These are phyloP conservation scores for Morella rubra DNA, from an alignment of 306 rosid species.

Conservation along the genomic window DNA sequence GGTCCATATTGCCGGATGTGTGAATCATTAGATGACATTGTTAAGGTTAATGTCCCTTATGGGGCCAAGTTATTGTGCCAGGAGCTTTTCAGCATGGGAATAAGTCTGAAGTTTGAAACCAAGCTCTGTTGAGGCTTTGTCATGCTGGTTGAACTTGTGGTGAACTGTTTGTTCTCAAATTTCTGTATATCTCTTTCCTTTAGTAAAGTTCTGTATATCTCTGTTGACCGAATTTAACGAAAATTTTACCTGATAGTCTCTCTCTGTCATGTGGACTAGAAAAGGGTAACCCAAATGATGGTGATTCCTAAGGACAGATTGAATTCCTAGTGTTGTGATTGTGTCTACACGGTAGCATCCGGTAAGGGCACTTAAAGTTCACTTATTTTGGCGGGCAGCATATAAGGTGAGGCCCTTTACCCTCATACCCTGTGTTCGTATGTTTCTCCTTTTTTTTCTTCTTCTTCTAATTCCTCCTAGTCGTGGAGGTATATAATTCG, in stretches of 20 bases:
- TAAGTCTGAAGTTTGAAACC: constrained; percentile 76
- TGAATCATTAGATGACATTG: constrained; percentile 70
- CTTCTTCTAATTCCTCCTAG: too few species aligned
- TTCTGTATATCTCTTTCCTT: neutral
- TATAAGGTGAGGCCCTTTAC: neutral
- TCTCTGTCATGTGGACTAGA: neutral
- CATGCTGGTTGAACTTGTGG: neutral
- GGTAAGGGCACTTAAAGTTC: neutral
- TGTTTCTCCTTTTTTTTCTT: too few species aligned
- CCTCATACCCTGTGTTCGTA: too few species aligned
- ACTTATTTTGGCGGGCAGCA: neutral
- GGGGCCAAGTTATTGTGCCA: constrained; percentile 87
- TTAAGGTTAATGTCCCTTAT: constrained; percentile 73
- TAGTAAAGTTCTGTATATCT: too few species aligned
- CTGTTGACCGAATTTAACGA: neutral
- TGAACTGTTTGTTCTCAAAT: neutral
- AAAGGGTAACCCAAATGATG: neutral
- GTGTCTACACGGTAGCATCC: too few species aligned
- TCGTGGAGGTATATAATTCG: neutral
- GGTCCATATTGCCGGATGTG: constrained; percentile 89
- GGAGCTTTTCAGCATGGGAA: constrained; percentile 99
- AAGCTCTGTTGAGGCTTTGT: constrained; percentile 42
- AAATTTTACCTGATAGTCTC: neutral
- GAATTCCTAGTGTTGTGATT: neutral
- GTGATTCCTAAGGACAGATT: neutral